phyloP scores from a whole-genome alignment of 2,329 filamentous ascomycete species.

The Alternaria gansuensis region DNA sequence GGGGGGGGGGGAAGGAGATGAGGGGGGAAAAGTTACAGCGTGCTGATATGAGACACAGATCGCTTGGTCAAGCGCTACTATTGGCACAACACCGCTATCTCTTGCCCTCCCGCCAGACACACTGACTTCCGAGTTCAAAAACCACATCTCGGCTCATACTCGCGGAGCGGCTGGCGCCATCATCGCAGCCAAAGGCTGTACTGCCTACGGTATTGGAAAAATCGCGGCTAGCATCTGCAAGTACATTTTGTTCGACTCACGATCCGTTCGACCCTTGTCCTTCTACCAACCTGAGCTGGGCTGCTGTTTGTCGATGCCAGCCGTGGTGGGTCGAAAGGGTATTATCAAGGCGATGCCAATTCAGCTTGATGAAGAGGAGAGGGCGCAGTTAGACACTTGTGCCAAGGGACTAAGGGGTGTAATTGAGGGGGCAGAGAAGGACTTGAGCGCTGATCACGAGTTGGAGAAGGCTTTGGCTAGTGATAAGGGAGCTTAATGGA shows the following conservation, averaged over 20 bases:
- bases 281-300: conserved; percentile 59
- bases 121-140: conserved; percentile 38
- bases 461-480: conserved; percentile 39
- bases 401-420: conserved; percentile 49
- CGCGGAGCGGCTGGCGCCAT: conserved; percentile 60
- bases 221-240: conserved; percentile 60
- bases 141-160: conserved; percentile 56
- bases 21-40: neutral
- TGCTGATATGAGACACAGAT: conserved; percentile 31
- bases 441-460: conserved; percentile 40
- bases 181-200: conserved; percentile 61
- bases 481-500: conserved; percentile 25
- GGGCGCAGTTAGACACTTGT: conserved; percentile 45
- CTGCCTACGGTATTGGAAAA: conserved; percentile 61
- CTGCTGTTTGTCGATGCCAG: conserved; percentile 62
- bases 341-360: conserved; percentile 54
- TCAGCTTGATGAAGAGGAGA: conserved; percentile 48
- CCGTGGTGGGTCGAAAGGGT: conserved; percentile 59
- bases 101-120: conserved; percentile 44
- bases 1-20: no score
- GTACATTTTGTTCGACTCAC: conserved; percentile 61
- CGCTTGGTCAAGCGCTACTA: conserved; percentile 58
- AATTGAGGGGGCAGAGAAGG: conserved; percentile 52
- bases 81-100: conserved; percentile 55
- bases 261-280: conserved; percentile 59